Percentiles rank a stretch among this genome's conserved stretches.
Conservation (phyloP, 176 grass and related monocot species). For the Urochloa ruziziensis region DNA sequence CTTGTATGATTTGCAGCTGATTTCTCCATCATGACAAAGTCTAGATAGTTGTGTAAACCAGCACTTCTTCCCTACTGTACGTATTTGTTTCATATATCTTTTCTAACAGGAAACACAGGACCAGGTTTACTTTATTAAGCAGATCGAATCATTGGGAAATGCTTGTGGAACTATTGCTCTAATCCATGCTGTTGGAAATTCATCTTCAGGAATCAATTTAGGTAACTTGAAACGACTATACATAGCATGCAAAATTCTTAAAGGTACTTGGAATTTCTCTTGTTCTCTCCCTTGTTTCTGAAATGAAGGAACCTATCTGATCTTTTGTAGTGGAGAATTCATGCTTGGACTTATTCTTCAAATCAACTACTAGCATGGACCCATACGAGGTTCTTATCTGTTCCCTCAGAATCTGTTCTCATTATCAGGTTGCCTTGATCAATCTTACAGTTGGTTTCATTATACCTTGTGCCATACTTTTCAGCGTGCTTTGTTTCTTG, state of each 20-base stretch:
- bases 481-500: conserved; percentile 69
- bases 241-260: background rate
- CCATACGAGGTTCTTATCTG: conserved; percentile 62
- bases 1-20: background rate
- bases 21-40: background rate
- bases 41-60: background rate
- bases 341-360: conserved; percentile 73
- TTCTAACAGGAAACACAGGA: conserved; percentile 34
- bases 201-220: conserved; percentile 53
- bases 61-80: background rate
- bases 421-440: background rate
- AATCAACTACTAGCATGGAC: conserved; percentile 52
- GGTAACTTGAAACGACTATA: conserved; percentile 33
- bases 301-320: background rate
- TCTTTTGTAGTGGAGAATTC: conserved; percentile 62
- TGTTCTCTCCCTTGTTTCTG: background rate
- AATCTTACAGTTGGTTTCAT: background rate
- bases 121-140: conserved; percentile 72
- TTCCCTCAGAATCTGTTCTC: background rate
- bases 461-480: conserved; percentile 17
- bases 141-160: conserved; percentile 72
- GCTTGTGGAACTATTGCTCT: conserved; percentile 89
- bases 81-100: background rate
- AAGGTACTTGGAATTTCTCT: background rate
- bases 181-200: conserved; percentile 82